A percentile compares a stretch with the other conserved stretches of the same genome.
Conservation (phyloP, 2,329 filamentous ascomycete genomes). For the Calycina marina region DNA sequence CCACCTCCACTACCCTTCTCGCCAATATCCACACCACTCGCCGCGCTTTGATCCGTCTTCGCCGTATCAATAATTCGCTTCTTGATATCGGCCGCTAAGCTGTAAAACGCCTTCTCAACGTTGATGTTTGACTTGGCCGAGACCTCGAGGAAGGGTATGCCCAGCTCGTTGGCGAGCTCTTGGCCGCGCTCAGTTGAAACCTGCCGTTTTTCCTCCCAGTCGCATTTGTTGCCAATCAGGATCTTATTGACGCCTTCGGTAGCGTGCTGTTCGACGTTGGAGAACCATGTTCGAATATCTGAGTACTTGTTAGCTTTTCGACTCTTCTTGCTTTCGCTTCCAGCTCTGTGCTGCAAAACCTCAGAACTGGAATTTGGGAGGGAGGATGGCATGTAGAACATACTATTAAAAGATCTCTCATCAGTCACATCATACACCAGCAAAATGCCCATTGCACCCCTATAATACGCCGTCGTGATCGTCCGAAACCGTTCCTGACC, state of each 20-base stretch:
- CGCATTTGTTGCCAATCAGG: slow-evolving; percentile 98
- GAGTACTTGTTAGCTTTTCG: slow-evolving; percentile 6
- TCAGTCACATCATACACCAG: slow-evolving; percentile 98
- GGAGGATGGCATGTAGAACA: no score
- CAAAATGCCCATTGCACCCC: slow-evolving; percentile 95
- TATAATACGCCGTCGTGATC: slow-evolving; percentile 97
- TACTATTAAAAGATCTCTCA: slow-evolving; percentile 99
- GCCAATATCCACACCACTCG: slow-evolving; percentile 53
- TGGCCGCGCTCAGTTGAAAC: slow-evolving; percentile 90
- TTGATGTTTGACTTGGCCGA: slow-evolving; percentile 99
- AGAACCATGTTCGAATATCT: slow-evolving; percentile 99
- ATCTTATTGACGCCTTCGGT: slow-evolving; percentile 99
- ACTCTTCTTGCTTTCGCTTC: no score
- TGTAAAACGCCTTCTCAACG: slow-evolving; percentile 97
- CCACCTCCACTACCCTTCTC: slow-evolving; percentile 37
- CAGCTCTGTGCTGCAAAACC: slow-evolving; percentile 1
- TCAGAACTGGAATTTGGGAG: not conserved
- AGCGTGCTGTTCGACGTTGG: slow-evolving; percentile 97
- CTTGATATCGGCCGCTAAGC: slow-evolving; percentile 91
- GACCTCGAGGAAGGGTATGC: slow-evolving; percentile 96
- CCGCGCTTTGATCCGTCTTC: slow-evolving; percentile 52
- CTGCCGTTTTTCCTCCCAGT: slow-evolving; percentile 98
- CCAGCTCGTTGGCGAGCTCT: slow-evolving; percentile 83
- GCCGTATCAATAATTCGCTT: slow-evolving; percentile 89
- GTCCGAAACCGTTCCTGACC: slow-evolving; percentile 97